Percentiles rank a stretch among this genome's conserved stretches.
Evolutionary conservation across 495 filamentous ascomycete genomes (phyloP).

Genomic region (Penicillium waksmanii): DNA sequence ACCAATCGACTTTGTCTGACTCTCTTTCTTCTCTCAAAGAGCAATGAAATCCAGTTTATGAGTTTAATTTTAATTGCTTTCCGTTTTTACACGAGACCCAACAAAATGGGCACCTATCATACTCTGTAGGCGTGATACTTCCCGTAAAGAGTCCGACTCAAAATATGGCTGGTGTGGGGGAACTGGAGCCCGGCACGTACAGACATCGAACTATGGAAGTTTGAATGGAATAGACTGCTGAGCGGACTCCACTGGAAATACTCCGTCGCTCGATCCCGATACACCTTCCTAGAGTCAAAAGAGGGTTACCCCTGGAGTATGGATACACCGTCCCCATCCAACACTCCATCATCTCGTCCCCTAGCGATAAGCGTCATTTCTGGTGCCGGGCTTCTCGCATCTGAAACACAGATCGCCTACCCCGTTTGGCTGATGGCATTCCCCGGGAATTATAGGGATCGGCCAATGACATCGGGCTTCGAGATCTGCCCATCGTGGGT

Average conservation of each 20-base stretch:
- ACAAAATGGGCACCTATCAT: no score
- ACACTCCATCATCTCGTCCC: not conserved
- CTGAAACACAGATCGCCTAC: constrained; percentile 34
- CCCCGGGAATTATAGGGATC: constrained; percentile 33
- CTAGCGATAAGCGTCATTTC: constrained; percentile 11
- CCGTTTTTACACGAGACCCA: no score
- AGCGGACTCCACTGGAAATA: constrained; percentile 24
- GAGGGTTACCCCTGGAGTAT: no score
- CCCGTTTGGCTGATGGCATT: constrained; percentile 35
- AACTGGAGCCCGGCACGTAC: constrained; percentile 27
- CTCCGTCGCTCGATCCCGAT: constrained; percentile 14
- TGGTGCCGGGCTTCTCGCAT: constrained; percentile 22
- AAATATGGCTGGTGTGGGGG: constrained; percentile 29
- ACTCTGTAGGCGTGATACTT: no score
- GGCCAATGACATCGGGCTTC: constrained; percentile 26
- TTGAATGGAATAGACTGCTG: constrained; percentile 30
- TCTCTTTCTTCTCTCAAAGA: not conserved
- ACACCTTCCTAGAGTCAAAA: not conserved
- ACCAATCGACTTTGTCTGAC: constrained; percentile 4
- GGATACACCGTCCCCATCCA: no score
- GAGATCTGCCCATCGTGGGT: constrained; percentile 23
- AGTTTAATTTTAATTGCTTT: no score
- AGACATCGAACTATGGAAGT: constrained; percentile 28
- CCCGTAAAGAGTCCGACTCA: constrained; percentile 8
- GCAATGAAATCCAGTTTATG: no score